These are phyloP conservation scores for Lactarius pseudohatsudake DNA, from an alignment of 768 basidiomycete species.

Conservation along the genomic window DNA sequence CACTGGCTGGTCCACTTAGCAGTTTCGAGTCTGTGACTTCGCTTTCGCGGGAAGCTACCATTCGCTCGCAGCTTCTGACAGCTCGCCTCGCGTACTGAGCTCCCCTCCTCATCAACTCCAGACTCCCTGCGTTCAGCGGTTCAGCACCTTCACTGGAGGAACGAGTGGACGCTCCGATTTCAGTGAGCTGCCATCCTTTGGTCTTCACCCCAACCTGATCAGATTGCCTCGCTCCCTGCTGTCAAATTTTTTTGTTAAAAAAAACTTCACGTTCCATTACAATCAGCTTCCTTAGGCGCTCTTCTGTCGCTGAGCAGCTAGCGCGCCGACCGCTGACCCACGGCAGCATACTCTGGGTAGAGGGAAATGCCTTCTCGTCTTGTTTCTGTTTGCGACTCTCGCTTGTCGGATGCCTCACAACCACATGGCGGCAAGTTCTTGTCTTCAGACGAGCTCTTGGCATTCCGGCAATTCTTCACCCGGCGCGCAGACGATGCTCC, in stretches of 20 bases:
- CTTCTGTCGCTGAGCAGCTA: background rate
- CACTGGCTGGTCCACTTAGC: background rate
- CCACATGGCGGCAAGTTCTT: slow-evolving; percentile 10
- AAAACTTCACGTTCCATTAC: background rate
- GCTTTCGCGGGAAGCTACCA: slow-evolving; percentile 1
- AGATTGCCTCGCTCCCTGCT: background rate
- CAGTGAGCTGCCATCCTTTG: background rate
- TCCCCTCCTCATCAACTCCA: slow-evolving; percentile 14
- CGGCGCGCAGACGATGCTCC: slow-evolving; percentile 14
- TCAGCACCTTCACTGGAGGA: slow-evolving; percentile 10
- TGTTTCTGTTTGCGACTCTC: background rate
- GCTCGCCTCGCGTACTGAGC: background rate
- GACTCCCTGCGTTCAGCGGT: background rate
- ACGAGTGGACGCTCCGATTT: slow-evolving; percentile 14
- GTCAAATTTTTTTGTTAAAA: too few species aligned
- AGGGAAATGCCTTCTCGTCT: background rate
- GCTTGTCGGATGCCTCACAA: background rate
- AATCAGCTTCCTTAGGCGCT: background rate
- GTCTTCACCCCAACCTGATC: background rate
- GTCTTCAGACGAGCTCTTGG: slow-evolving; percentile 22
- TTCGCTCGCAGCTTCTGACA: background rate
- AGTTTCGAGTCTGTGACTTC: background rate
- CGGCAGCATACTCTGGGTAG: slow-evolving; percentile 1
- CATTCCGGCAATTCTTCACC: slow-evolving; percentile 19
- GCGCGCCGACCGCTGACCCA: background rate